Percentiles rank a stretch among this genome's conserved stretches.
Conservation (phyloP, 2,329 filamentous ascomycete genomes). For the Penicillium concentricum region DNA sequence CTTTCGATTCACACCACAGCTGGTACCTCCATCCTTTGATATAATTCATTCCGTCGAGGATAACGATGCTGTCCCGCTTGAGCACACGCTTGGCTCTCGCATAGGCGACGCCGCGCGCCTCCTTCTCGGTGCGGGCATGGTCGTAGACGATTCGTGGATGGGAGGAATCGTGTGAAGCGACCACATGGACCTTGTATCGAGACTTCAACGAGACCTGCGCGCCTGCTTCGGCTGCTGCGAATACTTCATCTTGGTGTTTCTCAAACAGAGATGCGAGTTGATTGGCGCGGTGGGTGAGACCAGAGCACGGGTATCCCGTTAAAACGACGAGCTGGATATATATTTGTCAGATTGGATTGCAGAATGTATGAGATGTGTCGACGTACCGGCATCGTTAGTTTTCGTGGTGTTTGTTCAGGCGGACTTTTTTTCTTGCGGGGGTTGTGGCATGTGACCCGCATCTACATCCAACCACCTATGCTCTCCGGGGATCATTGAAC, state of each 20-base stretch:
- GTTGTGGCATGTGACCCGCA: slow-evolving; percentile 22
- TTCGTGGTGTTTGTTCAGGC: slow-evolving; percentile 8
- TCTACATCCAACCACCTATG: not conserved
- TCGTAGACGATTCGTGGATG: slow-evolving; percentile 55
- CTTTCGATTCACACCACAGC: slow-evolving; percentile 66
- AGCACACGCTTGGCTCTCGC: slow-evolving; percentile 61
- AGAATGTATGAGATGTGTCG: not conserved
- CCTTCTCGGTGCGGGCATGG: slow-evolving; percentile 60
- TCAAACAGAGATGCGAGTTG: slow-evolving; percentile 57
- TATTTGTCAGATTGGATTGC: not conserved
- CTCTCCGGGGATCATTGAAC: not conserved
- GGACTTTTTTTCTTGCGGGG: slow-evolving; percentile 20
- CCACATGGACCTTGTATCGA: slow-evolving; percentile 44
- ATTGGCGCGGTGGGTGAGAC: slow-evolving; percentile 60
- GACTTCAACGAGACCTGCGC: slow-evolving; percentile 41
- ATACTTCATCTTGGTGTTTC: slow-evolving; percentile 48
- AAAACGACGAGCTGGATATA: slow-evolving; percentile 56
- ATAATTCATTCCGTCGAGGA: slow-evolving; percentile 65
- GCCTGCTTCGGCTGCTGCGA: slow-evolving; percentile 29
- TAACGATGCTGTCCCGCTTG: slow-evolving; percentile 58
- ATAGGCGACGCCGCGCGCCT: slow-evolving; percentile 61
- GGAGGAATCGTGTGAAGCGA: slow-evolving; percentile 41
- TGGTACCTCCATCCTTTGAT: slow-evolving; percentile 69
- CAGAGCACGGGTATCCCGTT: slow-evolving; percentile 63
- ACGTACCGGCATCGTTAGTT: slow-evolving; percentile 31